Percentiles rank a stretch among this genome's conserved stretches.
phyloP scores from a whole-genome alignment of 2,329 filamentous ascomycete species.

The Aspergillus japonicus region DNA sequence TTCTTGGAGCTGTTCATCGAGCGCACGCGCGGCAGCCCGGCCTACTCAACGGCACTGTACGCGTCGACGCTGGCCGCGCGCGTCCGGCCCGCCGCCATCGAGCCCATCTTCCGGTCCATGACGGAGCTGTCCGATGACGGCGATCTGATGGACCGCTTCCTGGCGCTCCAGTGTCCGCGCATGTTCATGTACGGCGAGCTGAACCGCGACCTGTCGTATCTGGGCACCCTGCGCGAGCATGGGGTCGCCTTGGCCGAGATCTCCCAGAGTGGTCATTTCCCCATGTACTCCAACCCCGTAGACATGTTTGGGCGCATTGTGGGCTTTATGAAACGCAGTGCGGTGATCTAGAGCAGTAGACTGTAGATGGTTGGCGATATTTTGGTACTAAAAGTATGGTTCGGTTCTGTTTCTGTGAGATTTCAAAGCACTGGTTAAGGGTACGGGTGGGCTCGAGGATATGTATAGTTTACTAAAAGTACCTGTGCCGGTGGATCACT shows the following conservation, averaged over 20 bases:
- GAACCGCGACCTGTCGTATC: slow-evolving; percentile 22
- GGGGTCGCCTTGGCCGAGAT: background rate
- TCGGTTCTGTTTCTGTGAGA: no score
- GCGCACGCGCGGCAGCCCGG: slow-evolving; percentile 11
- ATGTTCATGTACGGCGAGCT: slow-evolving; percentile 29
- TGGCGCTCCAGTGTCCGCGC: slow-evolving; percentile 14
- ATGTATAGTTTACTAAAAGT: no score
- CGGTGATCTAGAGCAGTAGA: no score
- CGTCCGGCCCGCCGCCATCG: slow-evolving; percentile 19
- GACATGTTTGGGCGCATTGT: slow-evolving; percentile 1
- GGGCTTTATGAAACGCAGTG: background rate
- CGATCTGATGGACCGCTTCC: slow-evolving; percentile 20
- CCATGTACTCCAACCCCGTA: slow-evolving; percentile 1
- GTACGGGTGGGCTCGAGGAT: no score
- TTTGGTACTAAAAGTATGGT: no score
- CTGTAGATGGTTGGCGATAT: no score
- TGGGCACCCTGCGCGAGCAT: slow-evolving; percentile 9
- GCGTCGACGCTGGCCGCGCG: slow-evolving; percentile 19
- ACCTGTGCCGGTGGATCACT: no score
- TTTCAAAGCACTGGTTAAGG: no score
- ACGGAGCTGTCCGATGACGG: slow-evolving; percentile 23
- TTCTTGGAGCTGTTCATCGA: slow-evolving; percentile 24
- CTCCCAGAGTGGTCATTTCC: background rate
- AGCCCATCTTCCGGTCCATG: slow-evolving; percentile 26
- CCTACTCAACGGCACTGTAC: slow-evolving; percentile 21